A percentile compares a stretch with the other conserved stretches of the same genome.
phyloP scores from a whole-genome alignment of 768 basidiomycete genomes.

The Crucibulum laeve region DNA sequence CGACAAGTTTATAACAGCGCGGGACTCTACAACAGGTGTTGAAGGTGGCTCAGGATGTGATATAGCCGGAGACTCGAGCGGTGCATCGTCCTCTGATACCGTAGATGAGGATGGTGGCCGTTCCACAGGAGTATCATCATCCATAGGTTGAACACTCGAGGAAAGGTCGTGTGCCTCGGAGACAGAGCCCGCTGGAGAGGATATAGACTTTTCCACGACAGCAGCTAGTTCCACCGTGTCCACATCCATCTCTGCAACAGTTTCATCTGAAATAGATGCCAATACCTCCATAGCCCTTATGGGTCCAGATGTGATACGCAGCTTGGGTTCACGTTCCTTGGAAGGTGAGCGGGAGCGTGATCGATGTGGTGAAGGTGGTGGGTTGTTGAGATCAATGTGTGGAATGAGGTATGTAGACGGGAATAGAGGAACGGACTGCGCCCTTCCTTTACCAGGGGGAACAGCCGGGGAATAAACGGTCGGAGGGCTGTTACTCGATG shows the following conservation, averaged over 20 bases:
- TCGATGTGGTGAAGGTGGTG: conserved; percentile 33
- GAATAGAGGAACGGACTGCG: conserved; percentile 43
- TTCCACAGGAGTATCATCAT: not conserved
- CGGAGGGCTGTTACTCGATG: conserved; percentile 14
- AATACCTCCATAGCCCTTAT: conserved; percentile 6
- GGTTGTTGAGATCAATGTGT: conserved; percentile 39
- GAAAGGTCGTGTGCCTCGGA: not conserved
- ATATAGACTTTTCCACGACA: not conserved
- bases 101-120: not conserved
- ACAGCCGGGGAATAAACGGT: conserved; percentile 12
- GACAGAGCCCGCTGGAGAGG: not conserved
- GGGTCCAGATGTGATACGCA: conserved; percentile 22
- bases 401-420: conserved; percentile 21
- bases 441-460: conserved; percentile 26
- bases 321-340: conserved; percentile 31
- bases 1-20: conserved; percentile 6
- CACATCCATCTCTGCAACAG: conserved; percentile 16
- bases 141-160: too few species aligned
- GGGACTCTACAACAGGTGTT: too few species aligned
- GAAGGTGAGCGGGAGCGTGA: conserved; percentile 38
- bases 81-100: not conserved
- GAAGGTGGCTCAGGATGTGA: too few species aligned
- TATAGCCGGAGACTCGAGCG: too few species aligned
- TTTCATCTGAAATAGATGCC: conserved; percentile 16
- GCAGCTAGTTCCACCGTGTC: conserved; percentile 11